phyloP scores from a whole-genome alignment of 1,139 yeast genomes.

The Wickerhamomyces sp. region DNA sequence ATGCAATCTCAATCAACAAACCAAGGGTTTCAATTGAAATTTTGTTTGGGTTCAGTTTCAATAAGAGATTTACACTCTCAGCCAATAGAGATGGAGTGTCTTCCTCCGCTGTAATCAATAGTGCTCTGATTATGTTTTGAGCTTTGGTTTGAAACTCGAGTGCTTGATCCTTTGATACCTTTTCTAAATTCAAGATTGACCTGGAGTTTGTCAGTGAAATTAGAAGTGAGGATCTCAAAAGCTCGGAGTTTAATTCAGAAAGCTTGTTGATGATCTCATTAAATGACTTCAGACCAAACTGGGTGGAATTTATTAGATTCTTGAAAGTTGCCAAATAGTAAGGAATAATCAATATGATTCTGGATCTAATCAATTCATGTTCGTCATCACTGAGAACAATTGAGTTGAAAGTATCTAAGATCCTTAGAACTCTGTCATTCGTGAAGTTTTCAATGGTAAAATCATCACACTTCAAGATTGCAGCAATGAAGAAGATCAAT shows the following conservation, averaged over 20 bases:
- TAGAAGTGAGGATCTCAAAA: constrained; percentile 42
- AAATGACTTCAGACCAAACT: constrained; percentile 37
- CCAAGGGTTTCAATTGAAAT: constrained; percentile 43
- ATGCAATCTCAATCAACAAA: constrained; percentile 58
- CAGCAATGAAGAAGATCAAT: constrained; percentile 25
- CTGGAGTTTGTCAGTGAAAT: constrained; percentile 53
- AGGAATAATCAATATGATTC: constrained; percentile 50
- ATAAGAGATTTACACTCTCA: constrained; percentile 60
- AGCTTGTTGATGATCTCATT: constrained; percentile 31
- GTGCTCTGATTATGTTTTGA: constrained; percentile 34
- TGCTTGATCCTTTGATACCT: constrained; percentile 20
- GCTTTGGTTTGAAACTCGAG: constrained; percentile 31
- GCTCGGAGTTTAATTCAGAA: constrained; percentile 16
- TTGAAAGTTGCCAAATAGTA: constrained; percentile 50
- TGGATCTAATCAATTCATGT: constrained; percentile 31
- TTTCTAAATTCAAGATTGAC: constrained; percentile 38
- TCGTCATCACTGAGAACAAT: constrained; percentile 7
- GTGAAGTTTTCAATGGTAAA: not conserved
- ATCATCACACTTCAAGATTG: constrained; percentile 11
- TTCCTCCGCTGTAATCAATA: constrained; percentile 67
- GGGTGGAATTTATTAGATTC: constrained; percentile 29
- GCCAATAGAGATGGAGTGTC: constrained; percentile 74
- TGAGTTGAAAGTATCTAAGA: constrained; percentile 8
- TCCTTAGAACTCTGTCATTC: constrained; percentile 2
- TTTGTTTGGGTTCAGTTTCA: constrained; percentile 32